Conservation (phyloP, 176 grass and related monocot species). For the Phyllostachys edulis region DNA sequence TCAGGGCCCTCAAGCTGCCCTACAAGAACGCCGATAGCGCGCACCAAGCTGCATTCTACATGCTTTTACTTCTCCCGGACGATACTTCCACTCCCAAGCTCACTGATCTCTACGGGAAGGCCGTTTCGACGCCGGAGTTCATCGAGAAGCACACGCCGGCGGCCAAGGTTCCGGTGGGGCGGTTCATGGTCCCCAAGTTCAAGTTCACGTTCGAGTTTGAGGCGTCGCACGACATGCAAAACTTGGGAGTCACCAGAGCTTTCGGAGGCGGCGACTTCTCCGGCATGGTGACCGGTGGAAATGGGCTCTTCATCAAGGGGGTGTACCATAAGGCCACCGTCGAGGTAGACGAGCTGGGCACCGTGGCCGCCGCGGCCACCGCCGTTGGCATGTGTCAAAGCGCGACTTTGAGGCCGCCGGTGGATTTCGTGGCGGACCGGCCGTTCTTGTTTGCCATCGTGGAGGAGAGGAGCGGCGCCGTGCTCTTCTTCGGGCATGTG, state of each 20-base stretch:
- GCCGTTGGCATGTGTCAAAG: background rate
- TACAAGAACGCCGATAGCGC: too few species aligned
- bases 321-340: conserved; percentile 43
- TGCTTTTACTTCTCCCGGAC: background rate
- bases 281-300: conserved; percentile 29
- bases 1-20: background rate
- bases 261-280: conserved; percentile 29
- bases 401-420: background rate
- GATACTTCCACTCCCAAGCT: background rate
- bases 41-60: too few species aligned
- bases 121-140: conserved; percentile 19
- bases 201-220: conserved; percentile 50
- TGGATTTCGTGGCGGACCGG: conserved; percentile 32
- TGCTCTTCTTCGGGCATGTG: conserved; percentile 29
- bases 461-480: conserved; percentile 14
- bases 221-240: background rate
- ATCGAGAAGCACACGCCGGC: conserved; percentile 20
- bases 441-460: conserved; percentile 34
- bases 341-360: conserved; percentile 42
- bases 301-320: background rate
- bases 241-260: background rate
- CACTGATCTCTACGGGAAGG: conserved; percentile 20
- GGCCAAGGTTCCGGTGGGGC: background rate
- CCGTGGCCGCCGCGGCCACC: conserved; percentile 29
- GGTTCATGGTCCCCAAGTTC: conserved; percentile 39